Conservation (phyloP, 164 flowering plant genomes). For the Malania oleifera region DNA sequence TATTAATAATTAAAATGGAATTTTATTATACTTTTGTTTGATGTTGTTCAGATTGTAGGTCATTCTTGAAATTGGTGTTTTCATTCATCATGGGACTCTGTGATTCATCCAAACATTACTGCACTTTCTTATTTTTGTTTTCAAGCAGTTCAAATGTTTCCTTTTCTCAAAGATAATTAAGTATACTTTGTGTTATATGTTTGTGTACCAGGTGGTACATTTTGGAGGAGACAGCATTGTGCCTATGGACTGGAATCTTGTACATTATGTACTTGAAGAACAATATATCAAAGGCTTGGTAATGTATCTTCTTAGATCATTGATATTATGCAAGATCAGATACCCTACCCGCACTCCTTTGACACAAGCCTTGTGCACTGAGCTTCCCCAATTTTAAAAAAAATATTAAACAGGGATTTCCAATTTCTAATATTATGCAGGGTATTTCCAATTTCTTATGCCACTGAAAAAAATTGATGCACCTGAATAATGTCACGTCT, state of each 20-base stretch:
- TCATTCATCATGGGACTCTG: not conserved
- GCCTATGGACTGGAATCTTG: constrained; percentile 81
- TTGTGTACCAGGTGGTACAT: constrained; percentile 78
- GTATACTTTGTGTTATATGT: not conserved
- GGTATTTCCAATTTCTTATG: too few relatives aligned
- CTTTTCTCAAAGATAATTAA: not conserved
- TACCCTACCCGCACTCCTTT: too few relatives aligned
- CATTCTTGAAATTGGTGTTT: not conserved
- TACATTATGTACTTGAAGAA: constrained; percentile 65
- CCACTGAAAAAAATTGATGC: too few relatives aligned
- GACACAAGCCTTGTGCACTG: too few relatives aligned
- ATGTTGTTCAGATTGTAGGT: too few relatives aligned
- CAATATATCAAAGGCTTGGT: constrained; percentile 59
- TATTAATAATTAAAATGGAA: too few relatives aligned
- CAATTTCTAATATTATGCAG: not conserved
- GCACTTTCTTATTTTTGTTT: constrained; percentile 3
- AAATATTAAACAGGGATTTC: too few relatives aligned
- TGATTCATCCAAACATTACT: not conserved
- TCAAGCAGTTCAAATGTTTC: not conserved
- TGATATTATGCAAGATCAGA: not conserved
- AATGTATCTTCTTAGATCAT: constrained; percentile 11
- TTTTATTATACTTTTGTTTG: too few relatives aligned
- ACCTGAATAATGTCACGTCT: too few relatives aligned
- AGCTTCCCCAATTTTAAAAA: too few relatives aligned
- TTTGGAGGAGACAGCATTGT: constrained; percentile 73